A percentile compares a stretch with the other conserved stretches of the same genome.
Conservation (phyloP, 495 filamentous ascomycete species). For the Xylaria acuta region DNA sequence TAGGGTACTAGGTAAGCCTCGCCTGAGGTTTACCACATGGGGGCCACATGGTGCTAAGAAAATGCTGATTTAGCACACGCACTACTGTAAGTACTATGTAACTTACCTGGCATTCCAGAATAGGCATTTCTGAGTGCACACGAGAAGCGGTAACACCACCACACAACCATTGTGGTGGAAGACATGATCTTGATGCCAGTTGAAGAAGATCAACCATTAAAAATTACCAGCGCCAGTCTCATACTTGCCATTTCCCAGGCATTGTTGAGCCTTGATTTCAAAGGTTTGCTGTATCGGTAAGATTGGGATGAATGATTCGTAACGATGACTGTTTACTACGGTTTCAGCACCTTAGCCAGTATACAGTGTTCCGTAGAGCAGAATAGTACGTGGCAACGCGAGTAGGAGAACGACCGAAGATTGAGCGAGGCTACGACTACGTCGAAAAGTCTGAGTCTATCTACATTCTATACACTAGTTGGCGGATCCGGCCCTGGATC, state of each 20-base stretch:
- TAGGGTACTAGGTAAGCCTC: too few relatives aligned
- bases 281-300: background rate
- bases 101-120: background rate
- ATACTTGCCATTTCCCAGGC: background rate
- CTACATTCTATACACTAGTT: background rate
- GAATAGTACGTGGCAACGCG: background rate
- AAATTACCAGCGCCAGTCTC: background rate
- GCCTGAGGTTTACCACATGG: background rate
- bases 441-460: background rate
- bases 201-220: background rate
- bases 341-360: background rate
- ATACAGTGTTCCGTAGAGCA: background rate
- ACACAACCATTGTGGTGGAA: background rate
- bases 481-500: background rate
- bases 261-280: background rate
- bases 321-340: background rate
- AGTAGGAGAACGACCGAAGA: constrained; percentile 6
- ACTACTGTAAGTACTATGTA: too few relatives aligned
- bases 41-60: background rate
- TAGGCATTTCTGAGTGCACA: background rate
- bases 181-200: background rate
- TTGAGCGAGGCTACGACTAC: background rate
- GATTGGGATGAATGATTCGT: background rate
- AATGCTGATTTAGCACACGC: background rate
- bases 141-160: too few relatives aligned